Conservation (phyloP, 176 grass and related monocot species). For the bread wheat (Triticum aestivum) region DNA sequence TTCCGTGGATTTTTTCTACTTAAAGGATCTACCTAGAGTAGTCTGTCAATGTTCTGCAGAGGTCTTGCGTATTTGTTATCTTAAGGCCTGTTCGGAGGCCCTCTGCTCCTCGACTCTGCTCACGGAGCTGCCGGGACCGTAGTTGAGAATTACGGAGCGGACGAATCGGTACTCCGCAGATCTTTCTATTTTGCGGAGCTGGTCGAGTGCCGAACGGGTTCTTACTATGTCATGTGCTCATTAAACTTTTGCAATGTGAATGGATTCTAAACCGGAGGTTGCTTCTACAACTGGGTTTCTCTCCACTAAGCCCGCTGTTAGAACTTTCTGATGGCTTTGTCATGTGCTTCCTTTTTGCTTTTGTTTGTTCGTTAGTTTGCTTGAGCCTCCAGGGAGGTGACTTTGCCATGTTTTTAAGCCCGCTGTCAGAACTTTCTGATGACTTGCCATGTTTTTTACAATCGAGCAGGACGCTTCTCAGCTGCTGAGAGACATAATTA, state of each 20-base stretch:
- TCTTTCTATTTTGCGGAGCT: no score
- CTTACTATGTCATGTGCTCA: not conserved
- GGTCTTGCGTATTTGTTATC: not conserved
- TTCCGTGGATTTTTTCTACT: not conserved
- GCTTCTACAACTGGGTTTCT: not conserved
- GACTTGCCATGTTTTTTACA: not conserved
- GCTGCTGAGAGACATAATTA: no score
- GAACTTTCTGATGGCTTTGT: not conserved
- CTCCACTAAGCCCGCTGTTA: not conserved
- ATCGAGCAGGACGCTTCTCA: not conserved
- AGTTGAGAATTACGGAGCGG: no score
- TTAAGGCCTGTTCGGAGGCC: not conserved
- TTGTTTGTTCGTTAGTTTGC: not conserved
- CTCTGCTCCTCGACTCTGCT: no score
- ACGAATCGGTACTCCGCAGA: no score
- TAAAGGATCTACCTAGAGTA: not conserved
- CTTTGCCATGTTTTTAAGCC: not conserved
- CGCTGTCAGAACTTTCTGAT: no score
- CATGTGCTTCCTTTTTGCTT: not conserved
- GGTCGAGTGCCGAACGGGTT: not conserved
- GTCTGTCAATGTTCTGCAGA: not conserved
- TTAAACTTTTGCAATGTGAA: not conserved
- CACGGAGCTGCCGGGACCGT: no score
- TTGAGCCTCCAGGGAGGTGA: not conserved
- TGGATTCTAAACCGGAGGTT: not conserved